Evolutionary conservation across 140 eudicot genomes (phyloP), one percentile per base, ranked within the genome.

Genomic region (Cichorium intybus): DNA sequence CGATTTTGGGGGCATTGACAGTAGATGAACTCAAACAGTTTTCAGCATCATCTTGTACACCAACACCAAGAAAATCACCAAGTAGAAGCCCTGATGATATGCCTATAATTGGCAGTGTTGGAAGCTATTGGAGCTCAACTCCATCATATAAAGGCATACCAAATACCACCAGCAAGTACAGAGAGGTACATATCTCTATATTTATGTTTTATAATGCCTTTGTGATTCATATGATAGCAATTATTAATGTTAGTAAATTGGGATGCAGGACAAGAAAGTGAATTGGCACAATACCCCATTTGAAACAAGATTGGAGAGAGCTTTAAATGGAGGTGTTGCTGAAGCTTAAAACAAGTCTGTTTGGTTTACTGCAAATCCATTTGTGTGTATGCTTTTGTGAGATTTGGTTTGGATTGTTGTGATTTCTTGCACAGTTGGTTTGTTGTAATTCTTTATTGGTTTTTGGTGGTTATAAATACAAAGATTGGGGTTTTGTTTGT

Each of bases 91-190:
- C 90, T n/a, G 97, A 89, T 78, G 99, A 94, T 39, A 94, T 80
- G 92, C 82, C 95, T 7, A 84, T 93, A 57, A 80, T 86, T 66
- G 99, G 97, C 10, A 81, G 87, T 45, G 99, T 92, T 29, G 97
- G 99, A 48, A 82, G 89, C 47, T 87, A 93, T 52, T 93, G 95
- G 99, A 93, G 76, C 35, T 67, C 95, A 33, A 77, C 31, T 10
- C 72, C 99, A 33, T 81, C 99, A 20, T 86, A 68, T 67, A 89
- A 94, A 80, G 99, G 97, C 79, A 93, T 88, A 77, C 99, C 97
- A 46, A 93, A 86, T 69, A 82, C 94, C 48, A 84, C 87, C 61
- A 94, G 95, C 97, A 94, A 94, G 83, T 94, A 94, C 22, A 81
- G 95, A 84, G 99, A 93, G 97, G 97, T 93, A 87, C 56, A 33